phyloP scores from a whole-genome alignment of 352 stramenopile species.

The Phytophthora foliorum region DNA sequence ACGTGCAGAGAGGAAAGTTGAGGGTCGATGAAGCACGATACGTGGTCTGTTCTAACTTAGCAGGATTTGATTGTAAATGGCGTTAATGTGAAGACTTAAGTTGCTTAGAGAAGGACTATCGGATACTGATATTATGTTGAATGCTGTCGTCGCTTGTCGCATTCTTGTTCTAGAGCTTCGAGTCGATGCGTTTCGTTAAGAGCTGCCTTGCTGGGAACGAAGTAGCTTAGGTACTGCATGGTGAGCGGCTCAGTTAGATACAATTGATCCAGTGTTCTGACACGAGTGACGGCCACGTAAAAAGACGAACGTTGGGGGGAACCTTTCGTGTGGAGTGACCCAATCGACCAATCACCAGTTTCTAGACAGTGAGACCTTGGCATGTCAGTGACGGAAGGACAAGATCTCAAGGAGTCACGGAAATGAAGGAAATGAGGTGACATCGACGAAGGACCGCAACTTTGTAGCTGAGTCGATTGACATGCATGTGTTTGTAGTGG shows the following conservation, averaged over 20 bases:
- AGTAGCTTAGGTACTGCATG: background rate
- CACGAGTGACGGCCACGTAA: slow-evolving; percentile 13
- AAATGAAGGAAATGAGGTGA: too few relatives aligned
- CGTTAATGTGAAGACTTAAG: too few relatives aligned
- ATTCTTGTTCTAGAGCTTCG: background rate
- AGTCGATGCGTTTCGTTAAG: background rate
- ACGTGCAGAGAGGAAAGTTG: too few relatives aligned
- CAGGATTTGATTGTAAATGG: too few relatives aligned
- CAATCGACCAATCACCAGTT: slow-evolving; percentile 6
- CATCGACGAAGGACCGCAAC: too few relatives aligned
- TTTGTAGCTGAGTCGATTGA: too few relatives aligned
- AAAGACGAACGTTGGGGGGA: slow-evolving; percentile 5
- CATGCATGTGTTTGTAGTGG: too few relatives aligned
- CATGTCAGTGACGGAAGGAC: too few relatives aligned
- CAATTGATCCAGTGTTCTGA: slow-evolving; percentile 11
- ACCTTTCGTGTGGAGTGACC: background rate
- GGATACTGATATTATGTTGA: background rate
- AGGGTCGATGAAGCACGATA: too few relatives aligned
- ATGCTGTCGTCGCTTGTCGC: background rate
- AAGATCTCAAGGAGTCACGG: too few relatives aligned
- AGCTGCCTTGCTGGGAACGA: background rate
- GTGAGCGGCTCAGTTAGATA: background rate
- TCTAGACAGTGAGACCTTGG: slow-evolving; percentile 20
- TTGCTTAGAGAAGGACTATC: too few relatives aligned
- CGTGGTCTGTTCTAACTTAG: too few relatives aligned